Percentiles rank a stretch among this genome's conserved stretches.
Conservation (phyloP, 805 yeast species). For the Teunomyces stri region DNA sequence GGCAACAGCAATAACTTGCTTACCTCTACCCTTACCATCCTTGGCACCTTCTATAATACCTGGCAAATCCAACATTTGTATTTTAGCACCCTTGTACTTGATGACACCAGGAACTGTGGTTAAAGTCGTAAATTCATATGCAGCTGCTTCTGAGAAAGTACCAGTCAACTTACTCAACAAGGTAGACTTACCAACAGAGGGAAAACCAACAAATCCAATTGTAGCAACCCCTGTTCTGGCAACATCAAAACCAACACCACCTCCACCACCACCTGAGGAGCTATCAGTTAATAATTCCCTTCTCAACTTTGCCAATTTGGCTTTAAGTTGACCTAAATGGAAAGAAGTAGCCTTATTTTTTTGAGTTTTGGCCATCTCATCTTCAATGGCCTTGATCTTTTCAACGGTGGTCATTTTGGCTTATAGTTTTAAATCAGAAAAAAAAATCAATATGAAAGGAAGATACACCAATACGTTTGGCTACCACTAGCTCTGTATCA, state of each 20-base stretch:
- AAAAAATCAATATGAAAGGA: background rate
- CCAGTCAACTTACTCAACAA: slow-evolving; percentile 87
- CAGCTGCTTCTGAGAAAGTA: slow-evolving; percentile 97
- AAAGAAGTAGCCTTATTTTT: slow-evolving; percentile 97
- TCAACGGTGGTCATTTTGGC: slow-evolving; percentile 45
- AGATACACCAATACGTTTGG: background rate
- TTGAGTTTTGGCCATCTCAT: slow-evolving; percentile 97
- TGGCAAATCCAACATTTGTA: slow-evolving; percentile 91
- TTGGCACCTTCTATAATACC: slow-evolving; percentile 91
- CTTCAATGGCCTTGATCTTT: slow-evolving; percentile 84
- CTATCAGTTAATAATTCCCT: slow-evolving; percentile 77
- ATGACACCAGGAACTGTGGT: slow-evolving; percentile 98
- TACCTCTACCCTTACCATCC: slow-evolving; percentile 91
- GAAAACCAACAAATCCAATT: slow-evolving; percentile 97
- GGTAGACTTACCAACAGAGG: slow-evolving; percentile 92
- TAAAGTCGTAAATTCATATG: slow-evolving; percentile 94
- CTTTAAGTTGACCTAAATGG: slow-evolving; percentile 96
- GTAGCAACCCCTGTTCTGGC: slow-evolving; percentile 98
- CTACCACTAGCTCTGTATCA: background rate
- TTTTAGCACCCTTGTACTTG: slow-evolving; percentile 93
- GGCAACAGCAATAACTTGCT: slow-evolving; percentile 98
- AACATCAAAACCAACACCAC: slow-evolving; percentile 94
- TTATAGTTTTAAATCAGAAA: background rate
- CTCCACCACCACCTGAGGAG: slow-evolving; percentile 77
- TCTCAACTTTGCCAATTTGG: slow-evolving; percentile 91